Conservation (phyloP, 2,329 filamentous ascomycete genomes). For the Colletotrichum magnum region DNA sequence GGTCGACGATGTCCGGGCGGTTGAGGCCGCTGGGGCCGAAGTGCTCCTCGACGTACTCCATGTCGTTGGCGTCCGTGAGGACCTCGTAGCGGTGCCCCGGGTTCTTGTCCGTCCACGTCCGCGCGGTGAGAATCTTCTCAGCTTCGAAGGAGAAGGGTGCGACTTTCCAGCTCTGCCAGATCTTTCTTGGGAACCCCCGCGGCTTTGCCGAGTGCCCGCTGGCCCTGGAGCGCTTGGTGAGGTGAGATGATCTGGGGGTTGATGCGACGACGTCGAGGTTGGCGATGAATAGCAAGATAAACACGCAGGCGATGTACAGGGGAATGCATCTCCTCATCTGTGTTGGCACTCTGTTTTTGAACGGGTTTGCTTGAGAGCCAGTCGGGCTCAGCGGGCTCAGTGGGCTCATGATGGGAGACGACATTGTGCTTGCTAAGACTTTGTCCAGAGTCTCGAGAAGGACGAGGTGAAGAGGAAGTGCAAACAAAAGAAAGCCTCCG, state of each 20-base stretch:
- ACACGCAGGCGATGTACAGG: constrained; percentile 59
- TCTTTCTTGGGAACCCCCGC: constrained; percentile 73
- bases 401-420: constrained; percentile 34
- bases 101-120: constrained; percentile 77
- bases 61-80: constrained; percentile 77
- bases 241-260: constrained; percentile 44
- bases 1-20: constrained; percentile 75
- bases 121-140: constrained; percentile 71
- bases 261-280: constrained; percentile 58
- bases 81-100: constrained; percentile 78
- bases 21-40: constrained; percentile 76
- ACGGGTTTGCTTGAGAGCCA: constrained; percentile 32
- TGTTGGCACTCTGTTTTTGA: constrained; percentile 58
- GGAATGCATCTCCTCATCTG: constrained; percentile 64
- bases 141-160: constrained; percentile 77
- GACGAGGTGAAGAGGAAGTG: not conserved
- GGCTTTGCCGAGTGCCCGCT: constrained; percentile 31
- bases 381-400: constrained; percentile 28
- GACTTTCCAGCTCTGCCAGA: constrained; percentile 85
- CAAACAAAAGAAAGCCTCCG: not conserved
- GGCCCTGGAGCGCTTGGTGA: constrained; percentile 34
- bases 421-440: constrained; percentile 15
- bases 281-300: constrained; percentile 61
- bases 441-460: constrained; percentile 1
- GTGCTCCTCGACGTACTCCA: constrained; percentile 77